These are phyloP conservation scores for Coleophoma eucalyptorum DNA, from an alignment of 2,329 filamentous ascomycete species.

Conservation along the genomic window DNA sequence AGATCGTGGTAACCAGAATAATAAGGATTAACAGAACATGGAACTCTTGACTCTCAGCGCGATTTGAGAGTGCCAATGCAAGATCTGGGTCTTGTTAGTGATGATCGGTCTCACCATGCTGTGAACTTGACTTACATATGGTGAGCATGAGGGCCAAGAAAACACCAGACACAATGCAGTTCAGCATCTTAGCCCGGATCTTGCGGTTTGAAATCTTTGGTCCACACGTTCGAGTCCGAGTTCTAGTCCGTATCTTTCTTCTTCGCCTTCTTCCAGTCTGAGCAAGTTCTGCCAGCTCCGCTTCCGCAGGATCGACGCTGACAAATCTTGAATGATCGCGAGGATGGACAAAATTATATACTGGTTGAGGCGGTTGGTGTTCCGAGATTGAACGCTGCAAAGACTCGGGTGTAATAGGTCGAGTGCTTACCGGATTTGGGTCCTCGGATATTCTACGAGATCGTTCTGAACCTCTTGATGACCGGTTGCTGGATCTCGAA, in stretches of 20 bases:
- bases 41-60: constrained; percentile 64
- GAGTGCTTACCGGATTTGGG: constrained; percentile 6
- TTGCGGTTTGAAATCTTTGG: constrained; percentile 51
- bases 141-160: constrained; percentile 7
- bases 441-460: constrained; percentile 8
- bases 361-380: constrained; percentile 5
- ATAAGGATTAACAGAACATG: constrained; percentile 77
- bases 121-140: constrained; percentile 53
- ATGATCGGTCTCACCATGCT: not conserved
- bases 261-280: constrained; percentile 36
- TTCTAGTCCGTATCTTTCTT: constrained; percentile 24
- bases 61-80: constrained; percentile 63
- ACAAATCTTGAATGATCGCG: constrained; percentile 26
- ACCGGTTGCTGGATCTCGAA: constrained; percentile 18
- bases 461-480: constrained; percentile 4
- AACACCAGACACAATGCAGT: constrained; percentile 59
- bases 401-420: constrained; percentile 10
- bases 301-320: constrained; percentile 44
- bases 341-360: constrained; percentile 8
- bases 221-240: constrained; percentile 27
- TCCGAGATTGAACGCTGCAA: constrained; percentile 6
- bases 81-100: constrained; percentile 54
- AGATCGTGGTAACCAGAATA: constrained; percentile 68
- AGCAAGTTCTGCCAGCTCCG: constrained; percentile 41
- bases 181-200: constrained; percentile 51